Evolutionary conservation across 176 grass and related monocot genomes (phyloP), one percentile per base, ranked within the genome.

Genomic region (Pontederia paniculata): DNA sequence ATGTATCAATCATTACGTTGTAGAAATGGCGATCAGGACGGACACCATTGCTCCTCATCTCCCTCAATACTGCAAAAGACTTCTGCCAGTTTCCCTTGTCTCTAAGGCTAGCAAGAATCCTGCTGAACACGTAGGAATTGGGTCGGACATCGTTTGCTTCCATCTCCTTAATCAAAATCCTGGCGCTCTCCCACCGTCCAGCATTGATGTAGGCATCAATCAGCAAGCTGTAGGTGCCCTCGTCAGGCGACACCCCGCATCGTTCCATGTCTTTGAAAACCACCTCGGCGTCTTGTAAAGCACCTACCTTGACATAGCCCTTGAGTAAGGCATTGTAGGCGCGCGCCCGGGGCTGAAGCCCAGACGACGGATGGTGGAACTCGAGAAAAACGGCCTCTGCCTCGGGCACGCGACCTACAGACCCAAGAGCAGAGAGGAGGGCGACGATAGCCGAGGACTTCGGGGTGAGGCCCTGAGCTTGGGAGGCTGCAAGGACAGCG

Each of bases 241-340:
- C 86, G 21, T 96, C 80, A 3, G 86, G 80, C 0, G 72, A 76
- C 0, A 96, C 82, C 18, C 83, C 86, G 14, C 91, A 96, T 0
- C 67, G 77, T 0, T 77, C 80, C 86, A 96, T 96, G 79, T 96
- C 91, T 23, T 87, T 79, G 42, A 96, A 74, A 60, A 96, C 71
- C 3, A 79, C 79, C 69, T 96, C 91, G 1, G 86, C 91, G 16
- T 80, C 68, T 66, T 89, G 89, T 22, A 96, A 71, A 50, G 86
- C 85, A 37, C 69, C 79, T 44, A 89, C 81, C 70, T 83, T 89
- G 9, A 81, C 86, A 64, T 96, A 89, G 2, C 91, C 82, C 77
- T 96, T 96, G 8, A 96, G 79, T 23, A 96, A 77, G 25, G 91
- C 91, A 65, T 96, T 96, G 86, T 96, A 96, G 0, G 82, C 86